Percentiles rank a stretch among this genome's conserved stretches.
These are phyloP conservation scores for Penicillium salamii DNA, from an alignment of 495 filamentous ascomycete species.

Conservation along the genomic window DNA sequence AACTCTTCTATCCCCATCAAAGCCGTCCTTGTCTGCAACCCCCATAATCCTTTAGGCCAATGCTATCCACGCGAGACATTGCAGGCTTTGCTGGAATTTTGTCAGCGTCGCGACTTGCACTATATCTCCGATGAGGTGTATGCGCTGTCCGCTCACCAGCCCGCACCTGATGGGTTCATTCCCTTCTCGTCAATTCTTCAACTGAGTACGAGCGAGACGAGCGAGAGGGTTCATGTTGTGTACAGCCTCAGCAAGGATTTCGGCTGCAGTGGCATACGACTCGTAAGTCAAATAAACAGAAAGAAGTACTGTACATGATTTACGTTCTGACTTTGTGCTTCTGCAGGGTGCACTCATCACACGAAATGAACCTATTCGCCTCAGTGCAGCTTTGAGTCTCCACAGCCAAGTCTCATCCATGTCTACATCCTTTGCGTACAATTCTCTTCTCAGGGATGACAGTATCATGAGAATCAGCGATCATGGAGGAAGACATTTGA, in stretches of 20 bases:
- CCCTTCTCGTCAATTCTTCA: background rate
- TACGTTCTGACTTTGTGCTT: too few species aligned
- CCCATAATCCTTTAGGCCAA: conserved; percentile 7
- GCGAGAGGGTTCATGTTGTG: conserved; percentile 1
- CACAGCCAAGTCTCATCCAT: background rate
- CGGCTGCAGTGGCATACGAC: conserved; percentile 1
- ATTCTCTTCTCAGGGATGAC: background rate
- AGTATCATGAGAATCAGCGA: too few species aligned
- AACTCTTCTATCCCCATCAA: background rate
- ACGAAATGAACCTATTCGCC: background rate
- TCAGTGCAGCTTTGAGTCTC: background rate
- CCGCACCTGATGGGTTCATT: too few species aligned
- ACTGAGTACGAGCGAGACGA: background rate
- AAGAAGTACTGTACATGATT: too few species aligned
- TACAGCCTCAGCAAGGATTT: conserved; percentile 10
- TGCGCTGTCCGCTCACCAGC: background rate
- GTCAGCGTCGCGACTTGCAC: background rate
- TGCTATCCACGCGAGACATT: background rate
- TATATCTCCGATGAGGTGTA: conserved; percentile 8
- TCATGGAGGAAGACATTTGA: too few species aligned
- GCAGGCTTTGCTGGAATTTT: conserved; percentile 4
- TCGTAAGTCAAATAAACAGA: background rate
- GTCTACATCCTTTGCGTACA: background rate
- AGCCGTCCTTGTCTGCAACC: conserved; percentile 5
- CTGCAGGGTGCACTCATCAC: background rate